Conservation (phyloP, 306 rosid species). For the Spatholobus suberectus region DNA sequence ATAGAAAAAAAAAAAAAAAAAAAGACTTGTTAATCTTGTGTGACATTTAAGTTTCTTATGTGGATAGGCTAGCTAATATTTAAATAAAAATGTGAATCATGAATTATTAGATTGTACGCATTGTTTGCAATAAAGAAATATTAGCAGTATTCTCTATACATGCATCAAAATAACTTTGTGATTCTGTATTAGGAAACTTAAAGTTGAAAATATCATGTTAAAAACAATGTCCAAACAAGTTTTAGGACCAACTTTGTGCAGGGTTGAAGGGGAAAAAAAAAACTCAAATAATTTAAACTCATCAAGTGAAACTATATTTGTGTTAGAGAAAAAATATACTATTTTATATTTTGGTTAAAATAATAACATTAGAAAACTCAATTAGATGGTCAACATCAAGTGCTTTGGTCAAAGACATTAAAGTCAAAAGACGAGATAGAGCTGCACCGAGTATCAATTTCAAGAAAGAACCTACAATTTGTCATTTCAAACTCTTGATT, state of each 20-base stretch:
- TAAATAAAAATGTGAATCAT: conserved; percentile 33
- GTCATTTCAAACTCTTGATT: too few relatives aligned
- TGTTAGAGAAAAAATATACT: not conserved
- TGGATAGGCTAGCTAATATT: not conserved
- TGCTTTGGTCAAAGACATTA: too few relatives aligned
- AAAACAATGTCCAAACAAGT: not conserved
- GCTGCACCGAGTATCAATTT: too few relatives aligned
- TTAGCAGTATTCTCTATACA: not conserved
- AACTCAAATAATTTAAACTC: not conserved
- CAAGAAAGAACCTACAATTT: too few relatives aligned
- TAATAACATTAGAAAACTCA: too few relatives aligned
- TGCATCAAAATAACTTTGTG: not conserved
- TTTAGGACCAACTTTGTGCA: not conserved
- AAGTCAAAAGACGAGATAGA: too few relatives aligned
- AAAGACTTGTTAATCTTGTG: not conserved
- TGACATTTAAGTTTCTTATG: conserved; percentile 33
- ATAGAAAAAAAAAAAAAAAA: too few relatives aligned
- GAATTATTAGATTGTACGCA: conserved; percentile 24
- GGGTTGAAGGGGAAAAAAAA: not conserved
- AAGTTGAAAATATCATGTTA: not conserved
- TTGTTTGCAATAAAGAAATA: not conserved
- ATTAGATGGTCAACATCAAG: too few relatives aligned
- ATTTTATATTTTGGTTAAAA: too few relatives aligned
- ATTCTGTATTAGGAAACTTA: conserved; percentile 12
- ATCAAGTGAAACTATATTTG: not conserved